Evolutionary conservation across 768 basidiomycete genomes (phyloP), one percentile per base, ranked within the genome.

Genomic region (Kondoa subrosea): DNA sequence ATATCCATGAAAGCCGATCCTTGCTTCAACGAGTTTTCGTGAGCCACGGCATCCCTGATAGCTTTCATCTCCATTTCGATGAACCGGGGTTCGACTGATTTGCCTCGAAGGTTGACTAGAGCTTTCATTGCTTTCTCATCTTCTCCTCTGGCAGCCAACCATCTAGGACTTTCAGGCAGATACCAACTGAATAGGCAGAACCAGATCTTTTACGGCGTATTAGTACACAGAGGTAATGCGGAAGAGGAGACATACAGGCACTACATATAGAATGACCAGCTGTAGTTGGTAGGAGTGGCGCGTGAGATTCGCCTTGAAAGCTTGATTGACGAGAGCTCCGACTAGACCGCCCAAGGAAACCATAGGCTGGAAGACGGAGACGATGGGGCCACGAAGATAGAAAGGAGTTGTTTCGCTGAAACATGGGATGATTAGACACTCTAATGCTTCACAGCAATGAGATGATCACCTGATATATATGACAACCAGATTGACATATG

Each of bases 121-220:
- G 68, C 33, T 0, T 16, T 26, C 1, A 57, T 64, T 1, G 72
- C 67, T 40, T 71, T 70, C 3, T 69, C 70, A 4, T 67, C 30
- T 0, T 68, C 57, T 0, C 70, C 72, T 2, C 68, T 26, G 0
- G 58, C 31, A 1, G 30, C 29, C 8, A 73, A 64, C 67, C 66
- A 72, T 4, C 72, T 63, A 0, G 72, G 72, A 4, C 57, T 62
- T 57, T 73, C 71, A 12, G 71, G 71, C 29, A 61, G 59, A 21
- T 16, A 16, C 8, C 57, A 50, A 21, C 21, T 8, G 21, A 8
- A 50, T 50, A 8, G 40, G 40, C 12, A 50, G 8, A 21, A 50
- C 21, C 12, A 50, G 40, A 8, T 8, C 8, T 50, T 21, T 50
- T 50, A 50, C 40, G 12, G 8, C 40, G 40, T 8, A 21, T 21